Conservation (phyloP, 208 protist species). For the Polymyxa betae region DNA sequence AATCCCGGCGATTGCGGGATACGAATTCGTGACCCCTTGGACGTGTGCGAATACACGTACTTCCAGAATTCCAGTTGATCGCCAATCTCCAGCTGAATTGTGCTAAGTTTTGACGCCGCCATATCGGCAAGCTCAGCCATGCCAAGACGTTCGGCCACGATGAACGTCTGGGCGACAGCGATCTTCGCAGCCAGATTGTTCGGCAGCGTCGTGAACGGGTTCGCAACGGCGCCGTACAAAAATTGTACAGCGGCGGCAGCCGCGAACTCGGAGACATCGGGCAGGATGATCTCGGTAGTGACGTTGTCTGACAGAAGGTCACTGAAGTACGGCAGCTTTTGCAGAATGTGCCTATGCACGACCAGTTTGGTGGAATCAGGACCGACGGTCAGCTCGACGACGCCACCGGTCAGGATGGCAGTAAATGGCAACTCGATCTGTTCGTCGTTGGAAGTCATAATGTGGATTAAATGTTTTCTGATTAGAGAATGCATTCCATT, state of each 20-base stretch:
- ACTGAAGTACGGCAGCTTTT: no score
- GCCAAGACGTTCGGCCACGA: neutral
- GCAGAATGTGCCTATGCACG: no score
- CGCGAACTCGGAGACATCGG: neutral
- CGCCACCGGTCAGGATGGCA: no score
- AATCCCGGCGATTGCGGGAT: neutral
- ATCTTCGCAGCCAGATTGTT: neutral
- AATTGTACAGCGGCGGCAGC: neutral
- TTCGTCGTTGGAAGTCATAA: no score
- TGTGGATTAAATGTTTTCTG: no score
- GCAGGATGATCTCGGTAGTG: no score
- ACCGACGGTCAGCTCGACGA: no score
- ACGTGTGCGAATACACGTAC: neutral
- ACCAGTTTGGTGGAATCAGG: no score
- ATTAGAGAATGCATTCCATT: no score
- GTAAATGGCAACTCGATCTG: no score
- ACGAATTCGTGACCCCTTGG: neutral
- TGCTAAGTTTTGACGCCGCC: neutral
- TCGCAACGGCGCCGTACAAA: neutral
- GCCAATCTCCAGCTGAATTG: neutral
- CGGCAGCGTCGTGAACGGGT: neutral
- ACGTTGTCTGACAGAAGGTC: no score
- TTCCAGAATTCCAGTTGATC: neutral
- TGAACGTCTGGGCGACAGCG: neutral
- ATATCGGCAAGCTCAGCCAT: neutral